Base-by-base conservation (phyloP, 1,284 basidiomycete species). In the Peniophora sp. region DNA sequence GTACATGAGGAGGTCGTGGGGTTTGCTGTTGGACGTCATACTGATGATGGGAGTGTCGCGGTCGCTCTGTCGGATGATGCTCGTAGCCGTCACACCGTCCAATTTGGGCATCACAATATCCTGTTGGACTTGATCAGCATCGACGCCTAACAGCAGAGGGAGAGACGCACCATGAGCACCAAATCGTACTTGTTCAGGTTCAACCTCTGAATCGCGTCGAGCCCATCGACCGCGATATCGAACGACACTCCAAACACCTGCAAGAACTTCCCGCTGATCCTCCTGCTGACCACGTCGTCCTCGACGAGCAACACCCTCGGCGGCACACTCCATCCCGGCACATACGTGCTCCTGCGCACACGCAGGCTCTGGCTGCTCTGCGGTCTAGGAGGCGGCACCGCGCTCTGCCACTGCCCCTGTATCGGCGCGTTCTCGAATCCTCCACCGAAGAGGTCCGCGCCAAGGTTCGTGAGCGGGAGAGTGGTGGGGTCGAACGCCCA, bases 121-220 rank as follows among this genome's bases (percentile, higher is more conserved):
- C 91, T 89, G 55, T 46, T 56, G 18, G 48, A 48, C 51, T 52
- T 53, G 12, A 41, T 49, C 12, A 24, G 53, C 57, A 20, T 42
- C 51, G n/a, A 47, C 14, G 27, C 51, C 44, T 45, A 48, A 36
- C 47, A 46, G 35, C 53, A 27, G 35, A 44, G 35, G 37, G 32
- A 44, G 17, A 24, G 39, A 74, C 83, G 47, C 59, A 93, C 93
- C 92, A 97, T 97, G 54, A 97, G 67, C 51, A 96, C 93, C 60
- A 97, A 68, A 67, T 97, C 95, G 65, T 97, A 97, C 72, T 95
- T 88, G 64, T 92, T 88, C 64, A 90, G 66, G 67, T 95, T 96
- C 92, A 97, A 97, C 78, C 92, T 95, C 63, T 90, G 88, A 51
- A 98, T 92, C 0, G 95, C 95, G 11, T 84, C 83, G n/a, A 94